These are phyloP conservation scores for Piper betle DNA, from an alignment of 164 flowering plant genomes.

Conservation along the genomic window DNA sequence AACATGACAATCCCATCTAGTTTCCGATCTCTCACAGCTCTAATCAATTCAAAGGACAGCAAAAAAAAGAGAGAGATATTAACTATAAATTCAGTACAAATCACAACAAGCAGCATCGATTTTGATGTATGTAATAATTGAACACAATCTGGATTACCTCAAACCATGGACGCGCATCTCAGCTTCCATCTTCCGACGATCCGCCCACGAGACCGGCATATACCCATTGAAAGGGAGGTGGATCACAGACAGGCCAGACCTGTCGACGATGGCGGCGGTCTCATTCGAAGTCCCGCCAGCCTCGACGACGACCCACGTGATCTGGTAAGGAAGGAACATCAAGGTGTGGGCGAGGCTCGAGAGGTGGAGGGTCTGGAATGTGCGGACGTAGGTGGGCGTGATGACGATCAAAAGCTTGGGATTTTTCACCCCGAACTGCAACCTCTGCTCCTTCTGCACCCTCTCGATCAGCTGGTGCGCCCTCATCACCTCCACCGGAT, in stretches of 20 bases:
- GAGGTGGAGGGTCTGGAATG: slow-evolving; percentile 83
- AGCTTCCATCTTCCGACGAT: slow-evolving; percentile 52
- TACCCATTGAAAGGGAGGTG: slow-evolving; percentile 52
- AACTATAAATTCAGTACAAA: too few species aligned
- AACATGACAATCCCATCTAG: slow-evolving; percentile 91
- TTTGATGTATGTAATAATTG: background rate
- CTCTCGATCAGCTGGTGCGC: slow-evolving; percentile 79
- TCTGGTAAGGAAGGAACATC: slow-evolving; percentile 70
- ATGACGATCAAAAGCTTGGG: slow-evolving; percentile 58
- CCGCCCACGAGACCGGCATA: slow-evolving; percentile 72
- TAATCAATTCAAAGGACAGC: slow-evolving; percentile 14
- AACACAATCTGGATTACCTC: slow-evolving; percentile 30
- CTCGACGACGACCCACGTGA: slow-evolving; percentile 86
- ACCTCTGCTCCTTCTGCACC: slow-evolving; percentile 79
- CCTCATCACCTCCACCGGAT: slow-evolving; percentile 70
- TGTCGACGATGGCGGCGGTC: slow-evolving; percentile 48
- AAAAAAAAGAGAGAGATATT: too few species aligned
- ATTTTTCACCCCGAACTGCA: slow-evolving; percentile 60
- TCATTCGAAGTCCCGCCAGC: slow-evolving; percentile 81
- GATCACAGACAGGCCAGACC: slow-evolving; percentile 36
- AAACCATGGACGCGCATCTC: slow-evolving; percentile 70
- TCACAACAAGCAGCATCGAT: background rate
- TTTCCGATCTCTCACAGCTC: slow-evolving; percentile 61
- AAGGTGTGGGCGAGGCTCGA: slow-evolving; percentile 89
- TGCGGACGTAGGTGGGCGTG: slow-evolving; percentile 87